These are phyloP conservation scores for Setaria italica DNA, from an alignment of 202 grass and related monocot species.

Conservation along the genomic window DNA sequence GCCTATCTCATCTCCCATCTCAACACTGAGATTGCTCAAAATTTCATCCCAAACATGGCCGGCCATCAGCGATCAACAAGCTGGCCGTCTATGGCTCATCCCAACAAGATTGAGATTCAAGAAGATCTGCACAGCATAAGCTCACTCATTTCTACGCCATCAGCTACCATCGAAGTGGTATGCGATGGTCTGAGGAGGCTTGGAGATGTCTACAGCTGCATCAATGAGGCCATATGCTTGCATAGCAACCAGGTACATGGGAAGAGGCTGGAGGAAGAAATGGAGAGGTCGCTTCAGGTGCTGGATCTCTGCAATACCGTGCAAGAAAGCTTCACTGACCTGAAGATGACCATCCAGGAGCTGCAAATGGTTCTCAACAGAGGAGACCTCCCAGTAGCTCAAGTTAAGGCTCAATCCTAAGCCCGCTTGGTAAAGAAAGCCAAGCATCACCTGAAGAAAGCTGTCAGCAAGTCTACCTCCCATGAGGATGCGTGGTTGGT, in stretches of 20 bases:
- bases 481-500: conserved; percentile 33
- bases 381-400: neutral
- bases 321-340: conserved; percentile 48
- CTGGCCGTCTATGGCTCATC: conserved; percentile 51
- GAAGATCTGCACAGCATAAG: conserved; percentile 39
- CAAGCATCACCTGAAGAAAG: conserved; percentile 56
- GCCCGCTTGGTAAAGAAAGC: conserved; percentile 53
- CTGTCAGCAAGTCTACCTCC: conserved; percentile 25
- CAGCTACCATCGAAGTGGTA: conserved; percentile 7
- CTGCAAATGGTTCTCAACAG: conserved; percentile 49
- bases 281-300: conserved; percentile 64
- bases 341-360: conserved; percentile 48
- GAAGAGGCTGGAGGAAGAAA: conserved; percentile 59
- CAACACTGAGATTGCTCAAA: neutral
- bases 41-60: conserved; percentile 42
- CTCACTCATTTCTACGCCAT: conserved; percentile 23
- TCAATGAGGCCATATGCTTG: conserved; percentile 52
- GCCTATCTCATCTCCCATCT: neutral
- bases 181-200: conserved; percentile 53
- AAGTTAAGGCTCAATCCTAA: conserved; percentile 43
- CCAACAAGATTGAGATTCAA: conserved; percentile 24
- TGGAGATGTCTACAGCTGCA: conserved; percentile 52
- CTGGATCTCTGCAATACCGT: conserved; percentile 62
- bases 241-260: conserved; percentile 38
- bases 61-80: conserved; percentile 60